Percentiles rank a stretch among this genome's conserved stretches.
Evolutionary conservation across 2,329 filamentous ascomycete species (phyloP).

Genomic region (Mariannaea elegans): DNA sequence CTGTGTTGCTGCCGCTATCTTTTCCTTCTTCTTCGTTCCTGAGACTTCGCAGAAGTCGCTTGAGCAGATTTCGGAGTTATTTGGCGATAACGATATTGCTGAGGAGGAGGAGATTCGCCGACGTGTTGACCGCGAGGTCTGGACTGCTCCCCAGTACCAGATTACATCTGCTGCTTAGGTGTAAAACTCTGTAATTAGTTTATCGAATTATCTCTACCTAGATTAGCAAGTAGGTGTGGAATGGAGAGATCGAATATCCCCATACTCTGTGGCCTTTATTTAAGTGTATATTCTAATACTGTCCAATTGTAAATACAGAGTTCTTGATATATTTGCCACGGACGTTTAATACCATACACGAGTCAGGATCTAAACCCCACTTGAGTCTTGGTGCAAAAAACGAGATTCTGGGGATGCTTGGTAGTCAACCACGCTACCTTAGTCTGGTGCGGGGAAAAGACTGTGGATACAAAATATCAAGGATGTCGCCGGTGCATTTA

Average conservation of each 20-base stretch:
- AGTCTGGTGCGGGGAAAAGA: constrained; percentile 8
- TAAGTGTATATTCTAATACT: no score
- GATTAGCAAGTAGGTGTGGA: not conserved
- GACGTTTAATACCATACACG: not conserved
- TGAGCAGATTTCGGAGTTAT: constrained; percentile 33
- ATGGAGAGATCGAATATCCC: no score
- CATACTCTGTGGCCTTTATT: no score
- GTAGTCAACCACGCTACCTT: not conserved
- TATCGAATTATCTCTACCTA: no score
- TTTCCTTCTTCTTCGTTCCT: constrained; percentile 33
- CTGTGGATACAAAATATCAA: not conserved
- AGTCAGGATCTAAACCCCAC: not conserved
- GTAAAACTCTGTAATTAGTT: not conserved
- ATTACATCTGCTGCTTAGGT: not conserved
- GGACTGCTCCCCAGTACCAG: constrained; percentile 11
- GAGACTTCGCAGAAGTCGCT: constrained; percentile 30
- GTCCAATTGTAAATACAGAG: no score
- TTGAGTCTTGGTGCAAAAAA: not conserved
- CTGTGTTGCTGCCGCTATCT: constrained; percentile 56
- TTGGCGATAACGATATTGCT: constrained; percentile 20
- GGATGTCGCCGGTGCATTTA: constrained; percentile 6
- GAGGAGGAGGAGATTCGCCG: constrained; percentile 24
- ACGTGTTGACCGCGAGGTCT: constrained; percentile 20
- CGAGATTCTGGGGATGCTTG: not conserved
- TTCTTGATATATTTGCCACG: no score